Conservation (phyloP, 768 basidiomycete species). For the Candolleomyces eurysporus region DNA sequence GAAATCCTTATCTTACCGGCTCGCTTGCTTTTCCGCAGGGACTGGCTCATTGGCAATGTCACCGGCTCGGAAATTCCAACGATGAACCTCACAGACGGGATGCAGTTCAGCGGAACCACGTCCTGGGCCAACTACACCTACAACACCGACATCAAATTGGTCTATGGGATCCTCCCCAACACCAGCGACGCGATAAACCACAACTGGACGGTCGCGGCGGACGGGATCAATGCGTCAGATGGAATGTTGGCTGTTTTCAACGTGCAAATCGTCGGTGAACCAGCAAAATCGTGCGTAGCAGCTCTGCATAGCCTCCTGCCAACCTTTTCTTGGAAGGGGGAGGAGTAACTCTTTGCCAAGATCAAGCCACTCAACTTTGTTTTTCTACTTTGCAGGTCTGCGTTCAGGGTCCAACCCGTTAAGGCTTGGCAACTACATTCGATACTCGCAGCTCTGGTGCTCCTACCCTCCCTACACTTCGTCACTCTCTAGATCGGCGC, state of each 20-base stretch:
- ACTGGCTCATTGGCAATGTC: conserved; percentile 84
- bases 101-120: conserved; percentile 63
- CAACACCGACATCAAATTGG: conserved; percentile 63
- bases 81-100: conserved; percentile 49
- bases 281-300: conserved; percentile 16
- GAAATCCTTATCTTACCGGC: background rate
- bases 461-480: background rate
- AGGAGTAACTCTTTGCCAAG: no score
- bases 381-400: background rate
- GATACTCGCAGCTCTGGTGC: background rate
- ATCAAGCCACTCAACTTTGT: no score
- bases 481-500: no score
- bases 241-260: conserved; percentile 80
- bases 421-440: background rate
- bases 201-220: conserved; percentile 46
- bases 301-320: background rate
- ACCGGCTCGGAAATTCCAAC: conserved; percentile 54
- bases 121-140: conserved; percentile 71
- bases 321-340: background rate
- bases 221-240: conserved; percentile 67
- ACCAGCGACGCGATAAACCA: conserved; percentile 73
- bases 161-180: conserved; percentile 69
- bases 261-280: conserved; percentile 55
- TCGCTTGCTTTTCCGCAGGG: conserved; percentile 38
- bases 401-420: background rate